Evolutionary conservation across 176 grass and related monocot species (phyloP), one percentile per base, ranked within the genome.

Genomic region (Cenchrus purpureus): DNA sequence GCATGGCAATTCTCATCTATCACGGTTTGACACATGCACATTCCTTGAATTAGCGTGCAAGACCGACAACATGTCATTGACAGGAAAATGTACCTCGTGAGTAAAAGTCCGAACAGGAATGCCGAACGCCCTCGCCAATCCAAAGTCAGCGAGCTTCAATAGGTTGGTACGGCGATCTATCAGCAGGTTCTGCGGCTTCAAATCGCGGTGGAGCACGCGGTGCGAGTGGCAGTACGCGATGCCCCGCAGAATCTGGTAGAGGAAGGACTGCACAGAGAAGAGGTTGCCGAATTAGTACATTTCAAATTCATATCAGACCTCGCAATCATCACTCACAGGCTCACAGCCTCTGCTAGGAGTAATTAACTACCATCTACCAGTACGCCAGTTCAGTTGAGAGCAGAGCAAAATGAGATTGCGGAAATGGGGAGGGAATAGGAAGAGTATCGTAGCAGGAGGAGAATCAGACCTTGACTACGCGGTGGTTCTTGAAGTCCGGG

Each of bases 201-300:
- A 75, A 58, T 98, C 96, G 46, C 96, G 77, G 86, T 98, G 96
- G 70, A 98, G 92, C 66, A 98, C 83, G 17, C 93, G 86, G 80
- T 95, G 96, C 4, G 96, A 93, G 87, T 98, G 96, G 89, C 96
- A 98, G 74, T 93, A 95, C n/a, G 92, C 93, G n/a, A 98, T 85
- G 37, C 96, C 96, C 3, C 80, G 78, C 65, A 98, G 87, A 76
- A 98, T 98, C 86, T 98, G 96, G 83, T 95, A 87, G 43, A 98
- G 89, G 86, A 85, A 98, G 2, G 73, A 90, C 93, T 98, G 74
- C 85, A 84, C 0, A 8, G 16, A 19, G n/a, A 0, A 17, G 14
- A 8, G 6, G 48, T 12, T 70, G 16, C 50, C 68, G 37, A 40
- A 4, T 40, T n/a, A 52, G 56, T 10, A 91, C 15, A 51, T 70